These are phyloP conservation scores for Fraxinus ornus DNA, from an alignment of 305 asterid species.

Conservation along the genomic window DNA sequence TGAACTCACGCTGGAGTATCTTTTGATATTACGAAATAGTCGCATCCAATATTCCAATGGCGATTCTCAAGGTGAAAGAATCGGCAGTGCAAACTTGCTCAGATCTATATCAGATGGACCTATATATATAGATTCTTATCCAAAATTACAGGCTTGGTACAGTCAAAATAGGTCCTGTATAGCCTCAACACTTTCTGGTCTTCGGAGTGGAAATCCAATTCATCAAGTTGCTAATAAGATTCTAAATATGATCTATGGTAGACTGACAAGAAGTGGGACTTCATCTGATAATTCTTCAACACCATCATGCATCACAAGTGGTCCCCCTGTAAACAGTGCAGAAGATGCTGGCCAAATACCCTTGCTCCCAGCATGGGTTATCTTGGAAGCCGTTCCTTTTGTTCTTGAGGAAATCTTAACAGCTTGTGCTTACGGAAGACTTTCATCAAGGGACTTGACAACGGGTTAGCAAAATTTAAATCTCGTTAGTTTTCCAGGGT, in stretches of 20 bases:
- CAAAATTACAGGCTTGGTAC: slow-evolving; percentile 29
- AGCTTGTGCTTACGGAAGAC: slow-evolving; percentile 30
- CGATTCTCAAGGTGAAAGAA: slow-evolving; percentile 13
- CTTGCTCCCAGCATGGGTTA: slow-evolving; percentile 31
- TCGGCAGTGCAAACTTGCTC: not conserved
- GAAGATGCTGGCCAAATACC: slow-evolving; percentile 24
- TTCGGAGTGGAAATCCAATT: slow-evolving; percentile 25
- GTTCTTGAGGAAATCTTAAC: slow-evolving; percentile 30
- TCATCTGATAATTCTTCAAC: slow-evolving; percentile 14
- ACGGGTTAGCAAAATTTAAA: slow-evolving; percentile 21
- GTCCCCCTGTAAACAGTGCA: slow-evolving; percentile 13
- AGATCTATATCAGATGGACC: slow-evolving; percentile 16
- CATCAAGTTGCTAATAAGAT: slow-evolving; percentile 31
- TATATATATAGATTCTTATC: slow-evolving; percentile 31
- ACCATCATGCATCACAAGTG: slow-evolving; percentile 13
- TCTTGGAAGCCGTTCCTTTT: slow-evolving; percentile 33
- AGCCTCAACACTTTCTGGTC: slow-evolving; percentile 33
- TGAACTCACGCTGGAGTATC: slow-evolving; percentile 31
- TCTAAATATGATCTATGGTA: slow-evolving; percentile 22
- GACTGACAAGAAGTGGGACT: slow-evolving; percentile 23
- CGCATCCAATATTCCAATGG: slow-evolving; percentile 16
- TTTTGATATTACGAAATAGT: slow-evolving; percentile 29
- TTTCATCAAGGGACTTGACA: slow-evolving; percentile 32
- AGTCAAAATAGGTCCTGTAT: slow-evolving; percentile 33
- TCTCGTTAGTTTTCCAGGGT: not conserved